Conservation (phyloP, 805 yeast genomes). For the Pichia membranifaciens region DNA sequence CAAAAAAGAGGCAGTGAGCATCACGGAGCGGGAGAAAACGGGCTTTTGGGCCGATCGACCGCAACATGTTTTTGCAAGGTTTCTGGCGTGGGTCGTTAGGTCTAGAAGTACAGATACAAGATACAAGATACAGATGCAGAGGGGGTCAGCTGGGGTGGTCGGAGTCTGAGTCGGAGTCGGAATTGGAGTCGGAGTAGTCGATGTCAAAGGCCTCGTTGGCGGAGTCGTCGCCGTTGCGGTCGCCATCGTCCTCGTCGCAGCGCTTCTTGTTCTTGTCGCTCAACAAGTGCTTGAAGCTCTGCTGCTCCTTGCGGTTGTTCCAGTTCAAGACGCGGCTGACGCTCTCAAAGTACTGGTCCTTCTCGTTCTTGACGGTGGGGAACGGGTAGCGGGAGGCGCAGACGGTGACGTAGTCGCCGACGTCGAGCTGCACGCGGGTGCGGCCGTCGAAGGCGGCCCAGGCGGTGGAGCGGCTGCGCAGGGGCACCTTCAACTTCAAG, state of each 20-base stretch:
- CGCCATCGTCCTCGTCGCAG: constrained; percentile 12
- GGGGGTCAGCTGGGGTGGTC: too few species aligned
- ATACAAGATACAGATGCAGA: too few species aligned
- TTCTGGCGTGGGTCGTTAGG: too few species aligned
- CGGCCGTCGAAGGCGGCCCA: constrained; percentile 98
- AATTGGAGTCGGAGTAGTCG: constrained; percentile 26
- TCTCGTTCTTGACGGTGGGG: constrained; percentile 78
- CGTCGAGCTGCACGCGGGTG: constrained; percentile 68
- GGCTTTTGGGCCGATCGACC: too few species aligned
- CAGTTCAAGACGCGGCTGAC: constrained; percentile 85
- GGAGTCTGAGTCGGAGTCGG: too few species aligned
- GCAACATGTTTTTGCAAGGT: too few species aligned
- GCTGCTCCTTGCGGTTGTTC: constrained; percentile 88
- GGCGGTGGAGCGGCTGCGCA: constrained; percentile 76
- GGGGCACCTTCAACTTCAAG: constrained; percentile 74
- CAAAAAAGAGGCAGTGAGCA: too few species aligned
- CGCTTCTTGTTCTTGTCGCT: constrained; percentile 48
- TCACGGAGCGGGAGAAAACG: too few species aligned
- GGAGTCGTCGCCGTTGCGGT: constrained; percentile 7
- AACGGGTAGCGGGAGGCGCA: constrained; percentile 87
- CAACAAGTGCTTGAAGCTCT: constrained; percentile 61
- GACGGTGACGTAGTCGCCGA: constrained; percentile 81
- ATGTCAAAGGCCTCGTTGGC: constrained; percentile 26
- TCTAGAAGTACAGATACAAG: too few species aligned
- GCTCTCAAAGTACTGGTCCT: constrained; percentile 75